phyloP scores from a whole-genome alignment of 192 early-diverging fungal genomes.

The Funneliformis geosporum region DNA sequence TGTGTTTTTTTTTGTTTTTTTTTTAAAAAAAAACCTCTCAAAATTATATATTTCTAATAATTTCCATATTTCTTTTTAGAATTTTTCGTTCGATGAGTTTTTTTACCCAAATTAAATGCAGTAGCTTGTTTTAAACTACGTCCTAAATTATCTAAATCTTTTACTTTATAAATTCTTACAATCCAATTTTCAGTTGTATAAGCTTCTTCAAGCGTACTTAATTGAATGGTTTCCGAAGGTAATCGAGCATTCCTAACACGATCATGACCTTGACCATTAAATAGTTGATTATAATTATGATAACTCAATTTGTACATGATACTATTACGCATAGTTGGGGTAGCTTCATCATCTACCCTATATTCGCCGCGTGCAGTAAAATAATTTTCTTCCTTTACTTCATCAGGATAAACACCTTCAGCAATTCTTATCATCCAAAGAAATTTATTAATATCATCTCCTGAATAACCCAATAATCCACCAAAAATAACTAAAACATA shows the following conservation, averaged over 20 bases:
- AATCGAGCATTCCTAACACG: slow-evolving; percentile 81
- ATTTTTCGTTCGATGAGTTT: not conserved
- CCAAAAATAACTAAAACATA: slow-evolving; percentile 98
- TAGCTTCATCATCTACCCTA: slow-evolving; percentile 86
- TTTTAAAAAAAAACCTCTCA: not conserved
- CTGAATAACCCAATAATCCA: slow-evolving; percentile 94
- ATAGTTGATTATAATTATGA: slow-evolving; percentile 91
- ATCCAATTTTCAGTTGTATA: slow-evolving; percentile 96
- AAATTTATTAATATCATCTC: slow-evolving; percentile 99
- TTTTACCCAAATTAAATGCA: slow-evolving; percentile 54
- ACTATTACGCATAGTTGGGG: slow-evolving; percentile 85
- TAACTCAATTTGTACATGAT: slow-evolving; percentile 98
- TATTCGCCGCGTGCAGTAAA: slow-evolving; percentile 92
- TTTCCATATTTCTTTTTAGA: not conserved
- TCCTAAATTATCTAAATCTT: slow-evolving; percentile 91
- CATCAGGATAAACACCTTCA: slow-evolving; percentile 94
- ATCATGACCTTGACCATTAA: slow-evolving; percentile 75
- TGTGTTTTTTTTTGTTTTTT: too few species aligned
- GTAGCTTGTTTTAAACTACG: slow-evolving; percentile 68
- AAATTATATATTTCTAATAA: not conserved
- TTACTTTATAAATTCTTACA: slow-evolving; percentile 98
- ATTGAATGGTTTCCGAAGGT: slow-evolving; percentile 74
- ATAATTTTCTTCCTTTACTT: slow-evolving; percentile 86
- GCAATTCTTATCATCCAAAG: slow-evolving; percentile 99
- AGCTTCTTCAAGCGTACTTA: slow-evolving; percentile 90